Evolutionary conservation across 73 alveolate genomes (phyloP).

Genomic region (Paramecium bursaria): DNA sequence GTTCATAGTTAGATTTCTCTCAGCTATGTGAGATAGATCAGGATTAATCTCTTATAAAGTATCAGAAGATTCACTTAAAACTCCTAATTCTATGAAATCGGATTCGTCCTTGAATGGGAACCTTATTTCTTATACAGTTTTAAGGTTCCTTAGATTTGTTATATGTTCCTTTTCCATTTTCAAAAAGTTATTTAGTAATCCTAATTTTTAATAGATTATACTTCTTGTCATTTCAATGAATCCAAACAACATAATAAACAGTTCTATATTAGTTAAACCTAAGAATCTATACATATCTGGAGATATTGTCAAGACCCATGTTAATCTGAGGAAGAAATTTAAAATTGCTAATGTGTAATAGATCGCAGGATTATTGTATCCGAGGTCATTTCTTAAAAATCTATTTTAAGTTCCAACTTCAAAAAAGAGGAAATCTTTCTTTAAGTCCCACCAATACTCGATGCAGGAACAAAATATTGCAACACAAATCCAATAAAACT

Average conservation of each 20-base stretch:
- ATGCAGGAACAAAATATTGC: conserved; percentile 32
- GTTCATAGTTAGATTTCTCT: too few species aligned
- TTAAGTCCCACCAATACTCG: conserved; percentile 43
- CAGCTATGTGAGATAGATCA: too few species aligned
- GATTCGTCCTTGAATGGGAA: conserved; percentile 31
- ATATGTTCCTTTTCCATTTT: conserved; percentile 62
- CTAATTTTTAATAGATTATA: too few species aligned
- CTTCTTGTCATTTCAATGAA: conserved; percentile 52
- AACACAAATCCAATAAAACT: conserved; percentile 11
- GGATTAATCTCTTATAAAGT: too few species aligned
- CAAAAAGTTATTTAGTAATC: conserved; percentile 36
- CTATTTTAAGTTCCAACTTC: conserved; percentile 31
- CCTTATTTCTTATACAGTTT: conserved; percentile 21
- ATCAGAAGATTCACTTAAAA: too few species aligned
- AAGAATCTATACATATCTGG: conserved; percentile 51
- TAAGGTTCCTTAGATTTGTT: conserved; percentile 31
- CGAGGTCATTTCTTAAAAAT: conserved; percentile 46
- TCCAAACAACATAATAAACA: conserved; percentile 31
- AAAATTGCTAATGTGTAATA: conserved; percentile 39
- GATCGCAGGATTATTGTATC: conserved; percentile 38
- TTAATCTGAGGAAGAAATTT: conserved; percentile 39
- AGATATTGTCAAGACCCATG: conserved; percentile 47
- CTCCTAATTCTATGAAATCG: too few species aligned
- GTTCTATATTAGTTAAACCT: conserved; percentile 32
- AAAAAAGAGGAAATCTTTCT: conserved; percentile 50